Base-by-base conservation (phyloP, 2,329 filamentous ascomycete genomes). In the Exophiala xenobiotica region DNA sequence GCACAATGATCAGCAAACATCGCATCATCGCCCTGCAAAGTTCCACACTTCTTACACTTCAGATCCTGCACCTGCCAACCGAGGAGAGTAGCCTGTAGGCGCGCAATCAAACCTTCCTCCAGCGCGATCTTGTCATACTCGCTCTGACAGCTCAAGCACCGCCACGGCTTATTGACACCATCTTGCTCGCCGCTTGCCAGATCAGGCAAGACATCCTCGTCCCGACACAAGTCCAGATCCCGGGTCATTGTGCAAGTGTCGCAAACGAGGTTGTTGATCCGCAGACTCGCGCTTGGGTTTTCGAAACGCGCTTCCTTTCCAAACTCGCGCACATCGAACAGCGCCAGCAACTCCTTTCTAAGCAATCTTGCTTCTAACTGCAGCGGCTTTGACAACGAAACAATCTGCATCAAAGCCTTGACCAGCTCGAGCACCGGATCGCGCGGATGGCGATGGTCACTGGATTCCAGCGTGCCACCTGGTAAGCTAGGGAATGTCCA, bases 321-420 rank as follows among this genome's bases (percentile, higher is more conserved):
- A 74, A 99, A 99, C 70, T 99, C 93, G 62, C 90, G 87, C 46
- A 99, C 85, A 50, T 99, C 93, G 68, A 99, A 96, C 46, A 97
- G 78, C 7, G 85, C 80, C 0, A 99, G 81, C 0, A 99, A 77
- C 54, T 97, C 92, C 62, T 95, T 95, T 46, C 95, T 85, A 1
- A 99, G 78, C 1, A 95, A 76, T 4, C 93, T 85, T 2, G 90
- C 90, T 70, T 97, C 92, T 41, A 95, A 82, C 35, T 62, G 59
- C 11, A 63, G 53, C 18, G 61, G 60, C 0, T 85, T 86, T 71
- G 96, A 93, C 1, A 99, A 80, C 26, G 83, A 88, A 4, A 99
- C 77, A 7, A 99, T 87, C 67, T 97, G 92, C 83, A 95, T 95
- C 37, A 99, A 80, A 14, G 82, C 83, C 70, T 97, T 99, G 62